Evolutionary conservation across 2,329 filamentous ascomycete species (phyloP).

Genomic region (Aureobasidium sp.): DNA sequence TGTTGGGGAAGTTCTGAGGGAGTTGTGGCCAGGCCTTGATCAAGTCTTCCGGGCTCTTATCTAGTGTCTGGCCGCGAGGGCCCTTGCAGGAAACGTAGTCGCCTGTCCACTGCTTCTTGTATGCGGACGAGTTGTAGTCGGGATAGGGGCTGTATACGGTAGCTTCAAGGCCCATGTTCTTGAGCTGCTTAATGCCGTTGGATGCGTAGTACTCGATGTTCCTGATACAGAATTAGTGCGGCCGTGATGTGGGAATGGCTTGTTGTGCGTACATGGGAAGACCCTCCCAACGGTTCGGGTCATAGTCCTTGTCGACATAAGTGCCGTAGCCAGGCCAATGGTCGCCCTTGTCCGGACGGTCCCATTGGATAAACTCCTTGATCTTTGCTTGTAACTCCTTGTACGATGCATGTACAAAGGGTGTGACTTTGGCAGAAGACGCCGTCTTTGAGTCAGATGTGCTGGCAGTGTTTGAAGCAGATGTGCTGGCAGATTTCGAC

Average conservation of each 20-base stretch:
- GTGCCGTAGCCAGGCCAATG: conserved; percentile 40
- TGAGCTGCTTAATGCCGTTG: conserved; percentile 23
- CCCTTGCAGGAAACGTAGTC: conserved; percentile 57
- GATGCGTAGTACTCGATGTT: conserved; percentile 33
- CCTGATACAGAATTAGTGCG: conserved; percentile 14
- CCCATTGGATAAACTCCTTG: conserved; percentile 36
- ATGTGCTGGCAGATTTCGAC: background rate
- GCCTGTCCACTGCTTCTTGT: conserved; percentile 50
- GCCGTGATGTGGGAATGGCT: conserved; percentile 22
- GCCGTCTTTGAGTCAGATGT: background rate
- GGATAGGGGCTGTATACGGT: conserved; percentile 64
- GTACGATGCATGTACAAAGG: conserved; percentile 14
- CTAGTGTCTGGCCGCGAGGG: conserved; percentile 44
- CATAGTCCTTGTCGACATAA: conserved; percentile 36
- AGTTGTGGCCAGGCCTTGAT: conserved; percentile 53
- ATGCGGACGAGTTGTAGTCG: conserved; percentile 55
- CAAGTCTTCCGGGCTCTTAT: conserved; percentile 52
- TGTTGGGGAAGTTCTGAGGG: conserved; percentile 50
- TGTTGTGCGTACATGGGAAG: conserved; percentile 22
- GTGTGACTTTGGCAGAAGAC: conserved; percentile 1
- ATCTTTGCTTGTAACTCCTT: conserved; percentile 27
- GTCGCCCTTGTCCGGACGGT: conserved; percentile 27
- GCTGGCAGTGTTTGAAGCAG: background rate
- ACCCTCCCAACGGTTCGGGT: conserved; percentile 42
- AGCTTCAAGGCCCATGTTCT: conserved; percentile 30